Evolutionary conservation across 306 rosid genomes (phyloP).

Genomic region (Cucurbita pepo): DNA sequence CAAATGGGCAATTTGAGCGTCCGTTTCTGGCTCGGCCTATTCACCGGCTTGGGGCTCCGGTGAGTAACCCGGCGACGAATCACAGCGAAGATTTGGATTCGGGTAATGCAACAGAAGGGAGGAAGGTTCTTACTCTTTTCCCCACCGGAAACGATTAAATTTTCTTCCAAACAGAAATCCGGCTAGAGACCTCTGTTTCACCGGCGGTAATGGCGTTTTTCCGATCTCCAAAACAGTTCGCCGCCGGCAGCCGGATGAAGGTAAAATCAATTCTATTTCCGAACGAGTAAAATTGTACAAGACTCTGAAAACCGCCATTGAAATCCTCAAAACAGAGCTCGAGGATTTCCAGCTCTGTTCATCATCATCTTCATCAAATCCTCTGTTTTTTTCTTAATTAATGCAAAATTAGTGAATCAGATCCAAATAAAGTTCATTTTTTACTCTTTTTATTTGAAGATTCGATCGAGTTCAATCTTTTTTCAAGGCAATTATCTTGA

Average conservation of each 20-base stretch:
- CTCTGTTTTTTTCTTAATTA: background rate
- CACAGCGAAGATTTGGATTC: conserved; percentile 66
- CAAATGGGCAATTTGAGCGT: conserved; percentile 73
- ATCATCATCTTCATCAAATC: background rate
- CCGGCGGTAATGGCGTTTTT: background rate
- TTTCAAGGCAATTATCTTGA: background rate
- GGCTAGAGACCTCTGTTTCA: background rate
- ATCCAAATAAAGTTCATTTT: no score
- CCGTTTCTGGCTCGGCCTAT: conserved; percentile 51
- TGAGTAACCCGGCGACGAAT: conserved; percentile 31
- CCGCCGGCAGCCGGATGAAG: background rate
- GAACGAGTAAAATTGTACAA: background rate
- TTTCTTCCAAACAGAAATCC: background rate
- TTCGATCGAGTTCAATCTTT: background rate
- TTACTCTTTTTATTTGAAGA: background rate
- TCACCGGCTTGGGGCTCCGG: conserved; percentile 55
- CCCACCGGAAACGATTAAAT: conserved; percentile 80
- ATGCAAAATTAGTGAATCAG: no score
- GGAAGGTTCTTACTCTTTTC: conserved; percentile 78
- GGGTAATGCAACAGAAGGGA: conserved; percentile 57
- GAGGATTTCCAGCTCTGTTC: background rate
- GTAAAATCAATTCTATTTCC: background rate
- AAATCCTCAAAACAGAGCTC: background rate
- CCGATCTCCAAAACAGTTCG: background rate
- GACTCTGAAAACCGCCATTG: background rate